Evolutionary conservation across 371 early-diverging fungal genomes (phyloP), one percentile per base, ranked within the genome.

Genomic region (Saksenaea oblongispora): DNA sequence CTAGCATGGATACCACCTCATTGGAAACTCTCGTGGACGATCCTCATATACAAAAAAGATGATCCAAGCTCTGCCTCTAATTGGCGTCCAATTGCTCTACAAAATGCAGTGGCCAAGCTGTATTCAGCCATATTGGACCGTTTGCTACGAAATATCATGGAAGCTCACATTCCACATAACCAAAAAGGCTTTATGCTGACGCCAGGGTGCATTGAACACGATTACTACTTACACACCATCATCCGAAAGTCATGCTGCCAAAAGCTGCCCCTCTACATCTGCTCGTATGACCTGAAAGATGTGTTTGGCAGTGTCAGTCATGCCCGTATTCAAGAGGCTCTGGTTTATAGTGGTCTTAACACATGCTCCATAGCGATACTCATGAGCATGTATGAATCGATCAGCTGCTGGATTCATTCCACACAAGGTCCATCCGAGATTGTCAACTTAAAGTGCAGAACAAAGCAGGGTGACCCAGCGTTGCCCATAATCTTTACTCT

Each of bases 31-130:
- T 47, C 47, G 1, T 22, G 22, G 3, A 47, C 22, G 9, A 47
- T 47, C 24, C 47, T 47, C 3, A 17, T 74, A 7, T 59, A 57
- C 39, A 74, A 73, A 42, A 69, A 66, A 36, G 70, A 65, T 26
- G 63, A 60, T 36, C 58, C 58, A 7, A 11, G 31, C 1, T 17
- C 36, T 7, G 62, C 74, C 0, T 42, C 53, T 51, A 71, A 66
- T 54, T 71, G 64, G 34, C 54, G 67, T 4, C 71, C 67, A 1
- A 66, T 71, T 3, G 55, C 56, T 0, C 14, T 58, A 1, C 58
- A 59, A 42, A 59, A 59, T 34, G 14, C 59, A 14, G 59, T 44
- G 2, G 44, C 44, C 2, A 59, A 59, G 26, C 27, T 59, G 14
- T 59, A 59, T 28, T 41, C 59, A 15, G 47, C 41, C 11, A 44